Percentiles rank a stretch among this genome's conserved stretches.
Evolutionary conservation across 2,329 filamentous ascomycete genomes (phyloP).

Genomic region (Thelonectria discophora): DNA sequence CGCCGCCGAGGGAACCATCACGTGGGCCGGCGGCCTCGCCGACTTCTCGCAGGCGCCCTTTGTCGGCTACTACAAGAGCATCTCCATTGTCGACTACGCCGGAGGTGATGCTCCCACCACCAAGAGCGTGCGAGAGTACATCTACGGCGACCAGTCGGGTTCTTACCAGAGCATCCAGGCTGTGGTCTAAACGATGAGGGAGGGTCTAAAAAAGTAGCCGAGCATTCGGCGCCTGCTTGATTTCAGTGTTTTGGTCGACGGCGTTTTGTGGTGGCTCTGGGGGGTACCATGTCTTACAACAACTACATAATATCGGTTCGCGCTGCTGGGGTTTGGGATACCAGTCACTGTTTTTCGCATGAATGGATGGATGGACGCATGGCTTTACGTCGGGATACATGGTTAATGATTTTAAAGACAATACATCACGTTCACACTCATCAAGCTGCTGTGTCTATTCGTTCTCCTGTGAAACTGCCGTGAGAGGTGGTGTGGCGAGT

Average conservation of each 20-base stretch:
- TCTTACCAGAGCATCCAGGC: conserved; percentile 54
- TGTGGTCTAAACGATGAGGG: not conserved
- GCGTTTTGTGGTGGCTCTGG: not conserved
- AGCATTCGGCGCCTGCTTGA: not conserved
- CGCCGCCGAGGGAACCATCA: conserved; percentile 74
- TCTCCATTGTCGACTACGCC: conserved; percentile 56
- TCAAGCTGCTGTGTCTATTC: not conserved
- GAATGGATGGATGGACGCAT: conserved; percentile 1
- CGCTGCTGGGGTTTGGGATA: not conserved
- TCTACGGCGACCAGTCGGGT: conserved; percentile 53
- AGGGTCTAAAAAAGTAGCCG: no score
- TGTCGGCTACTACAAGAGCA: conserved; percentile 55
- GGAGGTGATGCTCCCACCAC: conserved; percentile 46
- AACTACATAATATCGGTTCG: not conserved
- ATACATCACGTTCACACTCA: not conserved
- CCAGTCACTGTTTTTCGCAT: not conserved
- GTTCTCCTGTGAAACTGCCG: not conserved
- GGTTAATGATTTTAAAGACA: conserved; percentile 2
- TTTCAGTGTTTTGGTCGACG: not conserved
- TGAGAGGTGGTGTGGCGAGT: not conserved
- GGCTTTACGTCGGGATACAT: not conserved
- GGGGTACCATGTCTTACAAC: not conserved
- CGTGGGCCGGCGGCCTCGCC: conserved; percentile 70
- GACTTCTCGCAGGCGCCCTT: conserved; percentile 56
- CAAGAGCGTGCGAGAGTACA: conserved; percentile 52